These are phyloP conservation scores for Cercophora sp. DNA, from an alignment of 495 filamentous ascomycete species.

Conservation along the genomic window DNA sequence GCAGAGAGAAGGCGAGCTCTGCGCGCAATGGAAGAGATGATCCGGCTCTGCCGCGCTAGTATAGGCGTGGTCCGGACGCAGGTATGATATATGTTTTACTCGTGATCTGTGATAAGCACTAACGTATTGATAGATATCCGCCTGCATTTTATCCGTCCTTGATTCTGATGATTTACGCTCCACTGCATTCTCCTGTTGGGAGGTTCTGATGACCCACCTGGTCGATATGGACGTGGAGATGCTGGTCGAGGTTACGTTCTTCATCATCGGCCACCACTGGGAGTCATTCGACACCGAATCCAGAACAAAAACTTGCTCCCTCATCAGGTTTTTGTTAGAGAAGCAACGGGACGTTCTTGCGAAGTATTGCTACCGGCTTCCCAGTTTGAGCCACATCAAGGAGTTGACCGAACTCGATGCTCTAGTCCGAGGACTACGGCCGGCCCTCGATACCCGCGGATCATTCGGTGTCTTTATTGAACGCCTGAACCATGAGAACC, in stretches of 20 bases:
- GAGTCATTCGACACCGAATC: constrained; percentile 56
- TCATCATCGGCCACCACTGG: constrained; percentile 82
- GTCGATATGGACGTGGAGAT: constrained; percentile 72
- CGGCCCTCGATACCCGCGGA: constrained; percentile 44
- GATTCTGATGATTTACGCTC: constrained; percentile 66
- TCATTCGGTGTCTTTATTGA: constrained; percentile 63
- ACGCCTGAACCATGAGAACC: constrained; percentile 77
- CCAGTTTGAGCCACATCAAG: constrained; percentile 71
- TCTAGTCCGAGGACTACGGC: constrained; percentile 60
- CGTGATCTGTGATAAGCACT: not conserved
- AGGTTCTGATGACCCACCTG: constrained; percentile 65
- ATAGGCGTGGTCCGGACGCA: constrained; percentile 79
- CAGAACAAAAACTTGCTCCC: constrained; percentile 51
- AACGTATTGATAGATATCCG: constrained; percentile 59
- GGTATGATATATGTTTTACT: constrained; percentile 41
- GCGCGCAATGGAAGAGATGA: constrained; percentile 82
- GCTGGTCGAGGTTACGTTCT: constrained; percentile 81
- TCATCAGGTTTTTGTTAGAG: constrained; percentile 62
- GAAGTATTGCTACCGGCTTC: constrained; percentile 65
- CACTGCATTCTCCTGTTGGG: constrained; percentile 80
- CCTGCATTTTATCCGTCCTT: constrained; percentile 82
- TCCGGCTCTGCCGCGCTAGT: constrained; percentile 64
- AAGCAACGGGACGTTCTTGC: constrained; percentile 56
- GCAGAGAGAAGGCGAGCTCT: constrained; percentile 72
- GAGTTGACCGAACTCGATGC: constrained; percentile 60